Conservation (phyloP, 108 stramenopile species). For the Nitzschia sp. region DNA sequence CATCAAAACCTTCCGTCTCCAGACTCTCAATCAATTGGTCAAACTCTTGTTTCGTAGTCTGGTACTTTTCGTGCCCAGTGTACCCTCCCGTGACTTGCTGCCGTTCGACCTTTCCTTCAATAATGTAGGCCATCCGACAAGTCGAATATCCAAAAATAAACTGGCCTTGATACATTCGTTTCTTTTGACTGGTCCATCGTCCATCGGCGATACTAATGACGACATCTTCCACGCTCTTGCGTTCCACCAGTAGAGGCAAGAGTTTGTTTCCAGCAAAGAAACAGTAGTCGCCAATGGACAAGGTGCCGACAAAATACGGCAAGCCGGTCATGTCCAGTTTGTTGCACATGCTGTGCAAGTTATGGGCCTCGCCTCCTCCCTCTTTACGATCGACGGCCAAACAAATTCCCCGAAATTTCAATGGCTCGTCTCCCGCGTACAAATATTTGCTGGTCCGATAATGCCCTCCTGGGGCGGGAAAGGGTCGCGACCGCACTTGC, state of each 20-base stretch:
- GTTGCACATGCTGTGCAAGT: slow-evolving; percentile 71
- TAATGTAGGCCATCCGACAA: slow-evolving; percentile 61
- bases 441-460: slow-evolving; percentile 32
- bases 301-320: slow-evolving; percentile 60
- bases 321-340: slow-evolving; percentile 53
- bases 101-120: slow-evolving; percentile 61
- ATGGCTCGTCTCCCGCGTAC: background rate
- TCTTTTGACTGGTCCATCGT: slow-evolving; percentile 63
- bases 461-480: slow-evolving; percentile 14
- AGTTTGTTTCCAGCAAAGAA: slow-evolving; percentile 50
- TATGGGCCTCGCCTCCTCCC: slow-evolving; percentile 44
- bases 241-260: slow-evolving; percentile 63
- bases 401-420: slow-evolving; percentile 19
- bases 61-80: slow-evolving; percentile 42
- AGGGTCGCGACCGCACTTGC: background rate
- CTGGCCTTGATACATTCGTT: slow-evolving; percentile 62
- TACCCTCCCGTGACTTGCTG: slow-evolving; percentile 54
- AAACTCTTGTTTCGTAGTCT: slow-evolving; percentile 12
- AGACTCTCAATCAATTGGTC: slow-evolving; percentile 23
- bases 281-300: slow-evolving; percentile 69
- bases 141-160: slow-evolving; percentile 59
- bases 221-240: slow-evolving; percentile 66
- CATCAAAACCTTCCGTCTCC: background rate
- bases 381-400: slow-evolving; percentile 62
- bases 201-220: slow-evolving; percentile 54